These are phyloP conservation scores for Capsella bursapastoris DNA, from an alignment of 345 rosid species.

Conservation along the genomic window DNA sequence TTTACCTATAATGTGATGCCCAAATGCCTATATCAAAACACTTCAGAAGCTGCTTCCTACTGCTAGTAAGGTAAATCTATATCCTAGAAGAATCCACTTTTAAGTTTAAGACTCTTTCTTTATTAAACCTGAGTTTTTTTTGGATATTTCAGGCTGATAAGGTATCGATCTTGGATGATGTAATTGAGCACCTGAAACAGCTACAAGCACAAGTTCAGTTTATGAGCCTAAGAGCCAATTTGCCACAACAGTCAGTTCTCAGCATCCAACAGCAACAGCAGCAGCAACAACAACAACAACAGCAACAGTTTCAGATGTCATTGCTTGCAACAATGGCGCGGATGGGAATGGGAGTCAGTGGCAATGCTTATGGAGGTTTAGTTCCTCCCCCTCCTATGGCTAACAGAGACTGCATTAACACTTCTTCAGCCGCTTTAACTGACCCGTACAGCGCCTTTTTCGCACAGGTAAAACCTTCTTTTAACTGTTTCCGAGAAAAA, in stretches of 20 bases:
- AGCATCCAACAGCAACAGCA: constrained; percentile 43
- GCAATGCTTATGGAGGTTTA: constrained; percentile 49
- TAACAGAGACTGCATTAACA: constrained; percentile 40
- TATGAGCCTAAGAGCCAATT: constrained; percentile 46
- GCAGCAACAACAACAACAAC: constrained; percentile 24
- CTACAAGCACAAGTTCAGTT: constrained; percentile 62
- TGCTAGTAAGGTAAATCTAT: constrained; percentile 55
- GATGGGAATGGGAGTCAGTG: constrained; percentile 51
- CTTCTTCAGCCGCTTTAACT: constrained; percentile 33
- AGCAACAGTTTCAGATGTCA: constrained; percentile 57
- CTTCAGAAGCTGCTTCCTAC: constrained; percentile 79
- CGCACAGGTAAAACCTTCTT: constrained; percentile 48
- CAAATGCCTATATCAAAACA: constrained; percentile 27
- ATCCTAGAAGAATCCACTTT: constrained; percentile 4
- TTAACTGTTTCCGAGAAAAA: neutral
- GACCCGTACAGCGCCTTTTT: constrained; percentile 59
- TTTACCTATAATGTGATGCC: too few species aligned
- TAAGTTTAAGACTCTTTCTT: neutral
- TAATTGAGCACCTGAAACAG: constrained; percentile 61
- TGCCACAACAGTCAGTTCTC: constrained; percentile 51
- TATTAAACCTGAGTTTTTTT: neutral
- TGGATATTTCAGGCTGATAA: constrained; percentile 55
- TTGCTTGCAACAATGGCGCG: constrained; percentile 52
- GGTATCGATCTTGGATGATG: constrained; percentile 68
- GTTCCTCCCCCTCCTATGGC: constrained; percentile 43